Evolutionary conservation across 768 basidiomycete species (phyloP).

Genomic region (Xanthoconium stramineum): DNA sequence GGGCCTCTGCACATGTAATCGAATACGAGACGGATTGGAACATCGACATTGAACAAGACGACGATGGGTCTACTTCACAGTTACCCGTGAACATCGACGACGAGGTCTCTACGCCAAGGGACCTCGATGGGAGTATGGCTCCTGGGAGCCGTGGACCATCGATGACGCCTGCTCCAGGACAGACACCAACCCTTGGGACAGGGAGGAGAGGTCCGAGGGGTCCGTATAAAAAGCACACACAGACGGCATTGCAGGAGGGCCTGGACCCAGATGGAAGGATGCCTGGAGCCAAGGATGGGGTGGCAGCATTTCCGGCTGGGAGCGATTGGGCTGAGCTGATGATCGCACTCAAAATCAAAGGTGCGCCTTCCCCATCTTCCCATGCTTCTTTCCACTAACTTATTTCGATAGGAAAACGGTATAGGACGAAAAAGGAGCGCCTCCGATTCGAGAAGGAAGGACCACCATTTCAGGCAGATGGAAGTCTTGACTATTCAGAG

Average conservation of each 20-base stretch:
- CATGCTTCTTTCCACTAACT: background rate
- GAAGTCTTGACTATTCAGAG: conserved; percentile 74
- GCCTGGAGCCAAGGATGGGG: conserved; percentile 74
- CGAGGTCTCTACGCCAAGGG: conserved; percentile 40
- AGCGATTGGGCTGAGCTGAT: conserved; percentile 72
- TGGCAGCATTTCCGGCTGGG: conserved; percentile 67
- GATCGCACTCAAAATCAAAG: conserved; percentile 73
- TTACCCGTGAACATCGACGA: conserved; percentile 36
- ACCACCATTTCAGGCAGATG: conserved; percentile 66
- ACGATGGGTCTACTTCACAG: conserved; percentile 28
- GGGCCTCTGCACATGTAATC: conserved; percentile 69
- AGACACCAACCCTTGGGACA: background rate
- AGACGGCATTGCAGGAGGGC: conserved; percentile 40
- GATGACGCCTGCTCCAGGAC: conserved; percentile 35
- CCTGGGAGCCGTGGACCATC: conserved; percentile 47
- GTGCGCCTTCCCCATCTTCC: conserved; percentile 30
- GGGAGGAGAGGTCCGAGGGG: conserved; percentile 47
- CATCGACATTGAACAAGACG: conserved; percentile 72
- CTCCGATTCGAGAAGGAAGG: conserved; percentile 75
- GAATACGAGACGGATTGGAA: conserved; percentile 85
- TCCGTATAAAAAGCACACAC: conserved; percentile 51
- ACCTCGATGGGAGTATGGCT: conserved; percentile 40
- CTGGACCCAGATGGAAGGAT: conserved; percentile 68
- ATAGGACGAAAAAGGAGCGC: conserved; percentile 79
- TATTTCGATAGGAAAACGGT: conserved; percentile 52